Conservation (phyloP, 1,284 basidiomycete genomes). For the Malassezia japonica region DNA sequence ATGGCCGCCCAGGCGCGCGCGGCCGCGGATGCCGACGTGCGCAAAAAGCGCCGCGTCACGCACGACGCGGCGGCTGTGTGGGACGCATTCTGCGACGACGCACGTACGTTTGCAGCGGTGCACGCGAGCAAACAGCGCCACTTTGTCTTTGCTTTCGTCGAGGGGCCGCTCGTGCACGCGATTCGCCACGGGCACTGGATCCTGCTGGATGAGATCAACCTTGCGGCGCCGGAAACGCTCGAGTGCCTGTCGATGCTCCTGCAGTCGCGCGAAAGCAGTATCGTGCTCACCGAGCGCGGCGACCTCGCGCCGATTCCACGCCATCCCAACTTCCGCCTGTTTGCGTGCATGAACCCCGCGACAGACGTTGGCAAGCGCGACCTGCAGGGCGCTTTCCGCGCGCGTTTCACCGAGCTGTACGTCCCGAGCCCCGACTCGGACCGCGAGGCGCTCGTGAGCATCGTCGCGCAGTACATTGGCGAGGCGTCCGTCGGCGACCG, state of each 20-base stretch:
- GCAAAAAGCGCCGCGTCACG: slow-evolving; percentile 7
- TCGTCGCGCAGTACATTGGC: slow-evolving; percentile 84
- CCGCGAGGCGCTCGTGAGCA: slow-evolving; percentile 75
- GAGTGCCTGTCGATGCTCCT: slow-evolving; percentile 83
- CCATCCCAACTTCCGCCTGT: slow-evolving; percentile 88
- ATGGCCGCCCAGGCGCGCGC: slow-evolving; percentile 45
- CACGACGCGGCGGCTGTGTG: slow-evolving; percentile 19
- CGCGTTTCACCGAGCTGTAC: slow-evolving; percentile 89
- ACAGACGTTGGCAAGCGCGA: slow-evolving; percentile 98
- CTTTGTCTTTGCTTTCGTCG: slow-evolving; percentile 72
- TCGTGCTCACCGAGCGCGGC: slow-evolving; percentile 87
- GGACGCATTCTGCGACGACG: slow-evolving; percentile 58
- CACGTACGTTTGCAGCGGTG: slow-evolving; percentile 64
- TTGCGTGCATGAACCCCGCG: slow-evolving; percentile 99
- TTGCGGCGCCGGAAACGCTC: slow-evolving; percentile 86
- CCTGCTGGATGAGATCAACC: slow-evolving; percentile 89
- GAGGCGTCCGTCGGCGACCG: slow-evolving; percentile 73
- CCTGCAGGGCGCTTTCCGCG: slow-evolving; percentile 76
- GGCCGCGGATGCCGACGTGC: slow-evolving; percentile 18
- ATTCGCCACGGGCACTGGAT: slow-evolving; percentile 86
- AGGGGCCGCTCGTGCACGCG: slow-evolving; percentile 90
- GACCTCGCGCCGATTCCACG: slow-evolving; percentile 80
- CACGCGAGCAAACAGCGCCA: slow-evolving; percentile 33
- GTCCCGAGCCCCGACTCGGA: slow-evolving; percentile 87
- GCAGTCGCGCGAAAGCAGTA: slow-evolving; percentile 72